Conservation (phyloP, 371 early-diverging fungal genomes). For the Mucor racemosus region DNA sequence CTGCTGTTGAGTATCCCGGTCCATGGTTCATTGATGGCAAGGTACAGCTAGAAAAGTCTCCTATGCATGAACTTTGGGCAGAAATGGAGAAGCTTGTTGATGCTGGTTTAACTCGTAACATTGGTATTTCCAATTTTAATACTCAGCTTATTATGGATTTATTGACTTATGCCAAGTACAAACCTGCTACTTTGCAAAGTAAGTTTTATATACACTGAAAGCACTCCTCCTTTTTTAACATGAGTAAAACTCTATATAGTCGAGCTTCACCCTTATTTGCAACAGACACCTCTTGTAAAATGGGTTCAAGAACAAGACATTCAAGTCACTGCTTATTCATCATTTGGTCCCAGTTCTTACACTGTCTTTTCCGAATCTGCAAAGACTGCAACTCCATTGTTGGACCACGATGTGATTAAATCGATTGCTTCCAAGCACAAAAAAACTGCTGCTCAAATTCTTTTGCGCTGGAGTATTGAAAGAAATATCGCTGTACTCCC, state of each 20-base stretch:
- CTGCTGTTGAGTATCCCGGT: constrained; percentile 40
- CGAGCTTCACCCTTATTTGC: constrained; percentile 71
- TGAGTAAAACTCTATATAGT: too few species aligned
- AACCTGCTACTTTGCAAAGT: constrained; percentile 35
- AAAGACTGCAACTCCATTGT: constrained; percentile 54
- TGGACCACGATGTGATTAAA: constrained; percentile 35
- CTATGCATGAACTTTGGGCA: constrained; percentile 41
- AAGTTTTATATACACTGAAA: too few species aligned
- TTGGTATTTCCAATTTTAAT: constrained; percentile 68
- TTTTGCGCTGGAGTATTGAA: constrained; percentile 65
- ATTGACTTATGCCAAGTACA: constrained; percentile 38
- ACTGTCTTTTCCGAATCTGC: constrained; percentile 41
- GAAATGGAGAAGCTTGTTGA: constrained; percentile 45
- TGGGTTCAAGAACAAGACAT: constrained; percentile 36
- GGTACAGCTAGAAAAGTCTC: constrained; percentile 36
- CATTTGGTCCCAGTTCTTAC: constrained; percentile 62
- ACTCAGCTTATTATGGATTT: constrained; percentile 40
- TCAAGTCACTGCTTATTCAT: constrained; percentile 63
- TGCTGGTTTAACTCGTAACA: constrained; percentile 42
- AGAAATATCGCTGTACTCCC: constrained; percentile 65
- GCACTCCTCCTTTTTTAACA: too few species aligned
- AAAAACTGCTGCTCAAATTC: constrained; percentile 20
- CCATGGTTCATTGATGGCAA: constrained; percentile 21
- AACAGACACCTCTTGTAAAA: constrained; percentile 54
- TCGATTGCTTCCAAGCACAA: constrained; percentile 26